Base-by-base conservation (phyloP, 768 basidiomycete species). In the Trichaptum fuscoviolaceum region DNA sequence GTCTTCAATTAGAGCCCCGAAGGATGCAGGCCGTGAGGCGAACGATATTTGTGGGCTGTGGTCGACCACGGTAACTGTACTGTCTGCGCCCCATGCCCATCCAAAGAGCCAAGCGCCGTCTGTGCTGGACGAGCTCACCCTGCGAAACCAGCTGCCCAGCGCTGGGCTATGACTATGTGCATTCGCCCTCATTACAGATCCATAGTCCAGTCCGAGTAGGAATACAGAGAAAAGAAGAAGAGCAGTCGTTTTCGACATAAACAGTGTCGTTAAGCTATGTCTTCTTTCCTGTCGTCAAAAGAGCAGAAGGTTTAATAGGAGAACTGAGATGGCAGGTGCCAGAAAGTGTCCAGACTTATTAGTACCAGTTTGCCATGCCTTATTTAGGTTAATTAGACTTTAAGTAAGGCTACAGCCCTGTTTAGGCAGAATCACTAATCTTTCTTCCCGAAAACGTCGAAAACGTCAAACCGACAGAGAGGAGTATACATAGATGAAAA, bases 41-140 rank as follows among this genome's bases (percentile, higher is more conserved):
- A 91, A 94, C 2, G 84, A 85, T 66, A 93, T 78, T 0, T 87
- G 79, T 0, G 92, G 92, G 5, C 85, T 81, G 66, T 86, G 85
- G 77, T 93, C 92, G 42, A 93, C 87, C 67, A 93, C 80, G 26
- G 91, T 88, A 67, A 93, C 90, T 27, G 75, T 75, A 64, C 76
- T 79, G 66, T 78, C 79, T 17, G 76, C 71, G n/a, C 77, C 76
- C 77, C 78, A 79, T 27, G 66, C 65, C 68, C 66, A 66, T 20
- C 76, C 73, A 76, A 76, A 79, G 34, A 77, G 72, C 77, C 77
- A 77, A 64, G 71, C 72, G 57, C 72, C 68, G 61, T 77, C 77
- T 27, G 65, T 69, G 58, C 74, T 68, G 10, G 73, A 64, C 0
- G 70, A 67, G 15, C 71, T 71, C 27, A 73, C 64, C 63, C 71